A percentile compares a stretch with the other conserved stretches of the same genome.
Evolutionary conservation across 495 filamentous ascomycete genomes (phyloP).

Genomic region (Talaromyces borbonicus): DNA sequence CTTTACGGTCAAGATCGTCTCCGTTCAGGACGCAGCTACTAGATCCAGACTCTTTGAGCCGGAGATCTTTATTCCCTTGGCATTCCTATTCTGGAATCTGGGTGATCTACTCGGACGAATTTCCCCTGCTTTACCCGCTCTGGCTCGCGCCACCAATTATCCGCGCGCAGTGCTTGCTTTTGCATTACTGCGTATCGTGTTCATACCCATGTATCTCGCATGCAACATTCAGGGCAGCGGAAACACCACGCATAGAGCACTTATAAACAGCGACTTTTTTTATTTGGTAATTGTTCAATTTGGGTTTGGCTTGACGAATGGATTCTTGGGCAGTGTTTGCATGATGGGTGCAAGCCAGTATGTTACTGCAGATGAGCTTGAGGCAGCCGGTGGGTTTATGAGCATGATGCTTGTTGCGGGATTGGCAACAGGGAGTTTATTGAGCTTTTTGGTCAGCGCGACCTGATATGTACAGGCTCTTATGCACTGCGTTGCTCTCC

Average conservation of each 20-base stretch:
- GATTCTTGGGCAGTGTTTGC: slow-evolving; percentile 69
- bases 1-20: slow-evolving; percentile 73
- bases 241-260: slow-evolving; percentile 27
- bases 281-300: slow-evolving; percentile 79
- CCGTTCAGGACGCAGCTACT: slow-evolving; percentile 42
- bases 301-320: slow-evolving; percentile 75
- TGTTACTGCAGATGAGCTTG: slow-evolving; percentile 69
- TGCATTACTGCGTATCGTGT: slow-evolving; percentile 50
- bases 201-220: slow-evolving; percentile 78
- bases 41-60: slow-evolving; percentile 56
- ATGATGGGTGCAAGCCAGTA: slow-evolving; percentile 85
- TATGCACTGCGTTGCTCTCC: neutral
- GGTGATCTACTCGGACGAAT: slow-evolving; percentile 77
- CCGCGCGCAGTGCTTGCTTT: slow-evolving; percentile 56
- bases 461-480: too few relatives aligned
- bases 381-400: slow-evolving; percentile 93
- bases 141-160: slow-evolving; percentile 45
- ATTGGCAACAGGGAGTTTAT: slow-evolving; percentile 71
- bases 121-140: slow-evolving; percentile 49
- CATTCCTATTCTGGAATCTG: slow-evolving; percentile 87
- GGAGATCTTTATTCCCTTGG: slow-evolving; percentile 76
- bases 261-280: slow-evolving; percentile 70
- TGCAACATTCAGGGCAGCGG: slow-evolving; percentile 71
- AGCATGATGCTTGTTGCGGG: slow-evolving; percentile 76
- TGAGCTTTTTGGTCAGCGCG: slow-evolving; percentile 68